A percentile compares a stretch with the other conserved stretches of the same genome.
Evolutionary conservation across 495 filamentous ascomycete genomes (phyloP).

Genomic region (Rhypophila decipiens): DNA sequence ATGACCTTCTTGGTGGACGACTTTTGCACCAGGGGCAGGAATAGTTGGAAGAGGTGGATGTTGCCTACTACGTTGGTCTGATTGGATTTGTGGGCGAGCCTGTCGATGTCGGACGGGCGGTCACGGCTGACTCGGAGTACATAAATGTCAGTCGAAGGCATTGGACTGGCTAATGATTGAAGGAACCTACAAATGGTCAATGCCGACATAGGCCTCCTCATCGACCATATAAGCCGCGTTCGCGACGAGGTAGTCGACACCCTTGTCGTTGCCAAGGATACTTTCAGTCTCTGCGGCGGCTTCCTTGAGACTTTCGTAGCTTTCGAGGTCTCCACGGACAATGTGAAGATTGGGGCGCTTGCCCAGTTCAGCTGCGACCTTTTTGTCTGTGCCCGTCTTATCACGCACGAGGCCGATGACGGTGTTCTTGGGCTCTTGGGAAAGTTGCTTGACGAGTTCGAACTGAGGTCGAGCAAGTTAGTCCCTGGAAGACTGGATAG

Average conservation of each 20-base stretch:
- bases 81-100: conserved; percentile 37
- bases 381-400: conserved; percentile 20
- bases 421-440: conserved; percentile 30
- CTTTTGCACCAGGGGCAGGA: conserved; percentile 45
- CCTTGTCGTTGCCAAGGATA: conserved; percentile 38
- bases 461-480: no score
- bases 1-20: conserved; percentile 51
- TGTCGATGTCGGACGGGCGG: conserved; percentile 21
- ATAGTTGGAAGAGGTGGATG: conserved; percentile 48
- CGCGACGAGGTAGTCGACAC: conserved; percentile 46
- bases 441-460: conserved; percentile 44
- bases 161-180: neutral
- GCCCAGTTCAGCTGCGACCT: conserved; percentile 16
- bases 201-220: no score
- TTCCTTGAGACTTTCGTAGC: conserved; percentile 31
- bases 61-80: conserved; percentile 42
- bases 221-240: no score
- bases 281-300: conserved; percentile 28
- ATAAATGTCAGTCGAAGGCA: conserved; percentile 1
- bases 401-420: conserved; percentile 39
- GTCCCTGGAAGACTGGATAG: no score
- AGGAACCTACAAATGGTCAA: no score
- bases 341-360: conserved; percentile 37
- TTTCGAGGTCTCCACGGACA: conserved; percentile 39
- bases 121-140: conserved; percentile 4